Evolutionary conservation across 2,329 filamentous ascomycete genomes (phyloP), one percentile per base, ranked within the genome.

Genomic region (Pestalotiopsis sp.): DNA sequence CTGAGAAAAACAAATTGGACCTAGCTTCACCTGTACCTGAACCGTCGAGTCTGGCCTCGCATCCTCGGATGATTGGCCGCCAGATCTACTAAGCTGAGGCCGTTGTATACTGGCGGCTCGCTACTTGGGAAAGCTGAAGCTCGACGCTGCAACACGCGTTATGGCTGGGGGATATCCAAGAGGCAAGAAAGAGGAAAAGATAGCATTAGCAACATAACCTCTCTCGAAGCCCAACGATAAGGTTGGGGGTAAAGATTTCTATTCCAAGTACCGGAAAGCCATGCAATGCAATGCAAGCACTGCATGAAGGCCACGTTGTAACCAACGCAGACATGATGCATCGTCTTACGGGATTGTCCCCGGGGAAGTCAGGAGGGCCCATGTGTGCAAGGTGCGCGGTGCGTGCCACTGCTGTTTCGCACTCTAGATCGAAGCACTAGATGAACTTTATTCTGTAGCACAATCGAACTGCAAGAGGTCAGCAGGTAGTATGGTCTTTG

Each of bases 1-100:
- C 25, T n/a, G 61, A 64, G 25, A 36, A 36, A 36, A 14, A 11
- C 20, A 14, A 13, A 20, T 20, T 39, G 23, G 36, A 39, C 36
- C 27, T 14, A 62, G 59, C 59, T 39, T 62, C 59, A 62, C 59
- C 59, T 62, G 59, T 38, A 39, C 27, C 27, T 59, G 57, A 31
- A 59, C 13, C 25, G 23, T 62, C 14, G 23, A 62, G 31, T 38
- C 31, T 62, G 59, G 17, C 5, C 27, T 31, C 27, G 59, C 17
- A 36, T 38, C 38, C 31, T 17, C 2, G 49, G 13, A 14, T 64
- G 61, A 62, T 62, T 64, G 61, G 61, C 14, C 25, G 41, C 23
- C 23, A 14, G 20, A 14, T 25, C 13, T 17, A 25, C n/a, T 27
- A 17, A 27, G 23, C 57, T 27, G n/a, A n/a, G 12, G 27, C 27